Base-by-base conservation (phyloP, 2,329 filamentous ascomycete species). In the Penicillium sp. region DNA sequence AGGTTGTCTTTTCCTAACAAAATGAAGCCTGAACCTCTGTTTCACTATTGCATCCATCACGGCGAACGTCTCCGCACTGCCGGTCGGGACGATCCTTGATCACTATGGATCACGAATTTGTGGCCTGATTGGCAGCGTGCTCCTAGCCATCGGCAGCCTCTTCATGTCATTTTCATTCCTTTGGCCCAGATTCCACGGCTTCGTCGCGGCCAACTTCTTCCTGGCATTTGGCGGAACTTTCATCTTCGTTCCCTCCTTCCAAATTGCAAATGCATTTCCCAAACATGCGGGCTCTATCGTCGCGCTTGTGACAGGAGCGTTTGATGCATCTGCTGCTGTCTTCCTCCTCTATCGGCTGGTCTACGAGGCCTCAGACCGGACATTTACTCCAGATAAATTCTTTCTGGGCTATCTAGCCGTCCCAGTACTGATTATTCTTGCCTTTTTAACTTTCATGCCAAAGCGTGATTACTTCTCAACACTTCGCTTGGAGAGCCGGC, bases 11-110 rank as follows among this genome's bases (percentile, higher is more conserved):
- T 45, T 8, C n/a, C 62, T 69, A 57, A 71, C 57, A 49, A 15
- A 19, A 6, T n/a, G 15, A 56, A 83, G 82, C 62, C 84, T 97
- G 60, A 97, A 97, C 75, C 81, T 97, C 68, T 96, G 96, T 91
- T 97, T 97, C 82, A 96, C 92, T 6, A 85, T 93, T 44, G 93
- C 93, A 13, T 93, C 92, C 15, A 92, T 96, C 10, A 90, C 87
- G 7, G 96, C 93, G 42, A 97, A 97, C 71, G 90, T 96, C 13
- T 91, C 88, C 44, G 93, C 93, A 13, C 83, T 97, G 7, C 91
- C 93, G 2, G 88, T 96, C 12, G 93, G 93, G 26, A 91, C 91
- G 5, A 89, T 96, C 28, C 86, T 97, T 15, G 93, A 97, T 77
- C 85, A 88, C 65, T 92, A 86, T 72, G 93, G 93, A 1, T 93